Conservation (phyloP, 768 basidiomycete species). For the Lepiota subincarnata region DNA sequence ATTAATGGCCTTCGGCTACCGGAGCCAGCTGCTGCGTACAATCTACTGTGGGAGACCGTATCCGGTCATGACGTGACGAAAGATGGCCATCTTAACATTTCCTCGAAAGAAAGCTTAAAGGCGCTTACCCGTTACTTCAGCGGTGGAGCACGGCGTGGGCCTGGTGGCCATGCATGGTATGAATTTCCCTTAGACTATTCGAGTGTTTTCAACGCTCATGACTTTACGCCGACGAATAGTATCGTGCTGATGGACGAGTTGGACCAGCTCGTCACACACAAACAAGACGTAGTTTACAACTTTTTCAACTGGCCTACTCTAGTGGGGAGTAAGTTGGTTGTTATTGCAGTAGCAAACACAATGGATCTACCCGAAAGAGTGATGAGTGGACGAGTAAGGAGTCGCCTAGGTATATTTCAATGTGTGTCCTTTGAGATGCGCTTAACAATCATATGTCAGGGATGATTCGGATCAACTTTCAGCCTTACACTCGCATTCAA, state of each 20-base stretch:
- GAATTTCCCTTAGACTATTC: constrained; percentile 21
- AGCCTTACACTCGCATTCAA: constrained; percentile 77
- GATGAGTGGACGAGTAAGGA: constrained; percentile 88
- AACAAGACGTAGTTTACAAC: constrained; percentile 98
- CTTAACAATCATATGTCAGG: constrained; percentile 38
- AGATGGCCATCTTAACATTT: constrained; percentile 62
- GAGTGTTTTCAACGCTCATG: constrained; percentile 5
- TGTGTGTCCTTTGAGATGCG: not conserved
- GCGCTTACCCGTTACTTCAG: constrained; percentile 77
- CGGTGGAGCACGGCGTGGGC: constrained; percentile 56
- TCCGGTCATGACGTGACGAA: constrained; percentile 66
- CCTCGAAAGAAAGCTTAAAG: constrained; percentile 79
- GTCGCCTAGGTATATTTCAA: constrained; percentile 69
- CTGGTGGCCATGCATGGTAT: constrained; percentile 85
- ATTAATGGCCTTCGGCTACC: constrained; percentile 95
- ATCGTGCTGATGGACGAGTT: constrained; percentile 98
- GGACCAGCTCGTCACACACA: constrained; percentile 92
- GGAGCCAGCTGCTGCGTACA: constrained; percentile 90
- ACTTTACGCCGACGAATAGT: constrained; percentile 35
- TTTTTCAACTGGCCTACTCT: constrained; percentile 99
- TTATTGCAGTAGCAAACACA: constrained; percentile 96
- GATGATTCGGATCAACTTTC: constrained; percentile 89
- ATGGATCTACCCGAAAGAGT: constrained; percentile 97
- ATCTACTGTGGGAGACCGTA: constrained; percentile 89
- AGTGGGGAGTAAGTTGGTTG: constrained; percentile 81